Percentiles rank a stretch among this genome's conserved stretches.
phyloP scores from a whole-genome alignment of 768 basidiomycete genomes.

The Porphyrellus cyaneotinctus region DNA sequence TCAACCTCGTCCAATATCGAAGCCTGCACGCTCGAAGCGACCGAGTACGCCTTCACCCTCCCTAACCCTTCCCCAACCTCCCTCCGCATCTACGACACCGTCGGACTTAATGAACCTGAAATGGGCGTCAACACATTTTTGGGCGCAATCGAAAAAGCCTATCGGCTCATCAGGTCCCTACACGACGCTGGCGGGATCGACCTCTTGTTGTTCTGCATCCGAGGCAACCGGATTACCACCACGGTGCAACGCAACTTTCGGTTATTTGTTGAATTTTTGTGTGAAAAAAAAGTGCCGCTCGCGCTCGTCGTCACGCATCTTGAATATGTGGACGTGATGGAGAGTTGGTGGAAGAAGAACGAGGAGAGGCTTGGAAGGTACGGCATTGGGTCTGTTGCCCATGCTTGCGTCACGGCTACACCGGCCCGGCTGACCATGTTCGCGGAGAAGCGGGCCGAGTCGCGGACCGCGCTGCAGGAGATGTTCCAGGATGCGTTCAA shows the following conservation, averaged over 20 bases:
- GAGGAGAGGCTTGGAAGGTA: background rate
- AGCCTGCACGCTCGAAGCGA: background rate
- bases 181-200: slow-evolving; percentile 7
- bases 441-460: slow-evolving; percentile 2
- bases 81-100: slow-evolving; percentile 1
- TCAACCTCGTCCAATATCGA: background rate
- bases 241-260: slow-evolving; percentile 6
- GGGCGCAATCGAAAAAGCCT: background rate
- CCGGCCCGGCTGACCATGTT: background rate
- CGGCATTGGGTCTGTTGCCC: slow-evolving; percentile 2
- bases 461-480: background rate
- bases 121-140: slow-evolving; percentile 1
- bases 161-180: slow-evolving; percentile 2
- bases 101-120: slow-evolving; percentile 6
- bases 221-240: background rate
- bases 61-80: background rate
- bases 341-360: slow-evolving; percentile 12
- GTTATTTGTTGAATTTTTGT: slow-evolving; percentile 12
- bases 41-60: background rate
- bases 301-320: slow-evolving; percentile 10
- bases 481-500: background rate
- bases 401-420: slow-evolving; percentile 9
- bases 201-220: slow-evolving; percentile 15
- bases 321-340: slow-evolving; percentile 5
- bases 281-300: slow-evolving; percentile 4